A percentile compares a stretch with the other conserved stretches of the same genome.
These are phyloP conservation scores for Colletotrichum noveboracense DNA, from an alignment of 2,329 filamentous ascomycete species.

Conservation along the genomic window DNA sequence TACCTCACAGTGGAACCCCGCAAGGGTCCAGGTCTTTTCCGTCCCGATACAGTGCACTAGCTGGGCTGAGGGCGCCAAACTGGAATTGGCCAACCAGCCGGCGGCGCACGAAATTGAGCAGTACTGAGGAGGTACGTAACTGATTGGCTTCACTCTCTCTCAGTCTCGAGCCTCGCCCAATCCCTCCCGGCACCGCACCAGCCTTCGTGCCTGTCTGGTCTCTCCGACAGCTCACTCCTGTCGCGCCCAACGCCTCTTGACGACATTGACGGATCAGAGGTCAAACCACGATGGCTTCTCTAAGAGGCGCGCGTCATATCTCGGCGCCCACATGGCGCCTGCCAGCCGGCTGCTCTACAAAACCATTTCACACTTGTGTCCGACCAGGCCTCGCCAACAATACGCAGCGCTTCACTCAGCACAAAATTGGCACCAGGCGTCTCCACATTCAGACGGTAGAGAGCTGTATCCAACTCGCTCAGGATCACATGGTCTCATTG, in stretches of 20 bases:
- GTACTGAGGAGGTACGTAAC: neutral
- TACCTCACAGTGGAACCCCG: neutral
- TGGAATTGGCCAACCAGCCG: neutral
- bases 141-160: neutral
- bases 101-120: neutral
- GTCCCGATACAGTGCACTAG: neutral
- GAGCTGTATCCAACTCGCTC: neutral
- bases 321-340: neutral
- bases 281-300: neutral
- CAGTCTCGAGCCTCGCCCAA: neutral
- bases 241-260: neutral
- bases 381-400: neutral
- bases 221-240: neutral
- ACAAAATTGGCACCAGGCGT: neutral
- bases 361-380: neutral
- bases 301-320: neutral
- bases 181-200: neutral
- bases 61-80: neutral
- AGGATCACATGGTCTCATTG: conserved; percentile 26
- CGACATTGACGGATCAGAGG: neutral
- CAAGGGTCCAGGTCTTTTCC: conserved; percentile 1
- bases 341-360: neutral
- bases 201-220: neutral
- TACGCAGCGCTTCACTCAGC: neutral
- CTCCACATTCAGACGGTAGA: conserved; percentile 38